Conservation (phyloP, 2,329 filamentous ascomycete genomes). For the Penicillium sp. region DNA sequence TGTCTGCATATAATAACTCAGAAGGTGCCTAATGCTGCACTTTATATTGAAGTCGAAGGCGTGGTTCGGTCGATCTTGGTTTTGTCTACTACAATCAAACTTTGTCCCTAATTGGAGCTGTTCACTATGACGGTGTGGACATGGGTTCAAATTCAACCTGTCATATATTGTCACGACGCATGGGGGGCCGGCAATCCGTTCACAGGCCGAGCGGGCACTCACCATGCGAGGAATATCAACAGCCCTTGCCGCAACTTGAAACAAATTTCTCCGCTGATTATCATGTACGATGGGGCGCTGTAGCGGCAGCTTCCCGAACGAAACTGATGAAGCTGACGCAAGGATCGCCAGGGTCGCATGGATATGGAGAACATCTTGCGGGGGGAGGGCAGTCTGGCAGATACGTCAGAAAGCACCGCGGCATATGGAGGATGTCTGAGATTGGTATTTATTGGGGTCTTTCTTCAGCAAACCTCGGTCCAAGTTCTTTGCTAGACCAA, state of each 20-base stretch:
- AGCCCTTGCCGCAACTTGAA: conserved; percentile 45
- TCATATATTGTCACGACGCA: conserved; percentile 7
- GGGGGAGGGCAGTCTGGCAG: too few relatives aligned
- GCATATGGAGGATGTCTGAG: too few relatives aligned
- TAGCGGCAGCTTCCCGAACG: conserved; percentile 12
- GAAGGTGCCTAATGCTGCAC: too few relatives aligned
- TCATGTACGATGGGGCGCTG: conserved; percentile 34
- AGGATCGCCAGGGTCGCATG: conserved; percentile 19
- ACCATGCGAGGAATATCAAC: conserved; percentile 40
- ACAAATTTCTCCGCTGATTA: conserved; percentile 31
- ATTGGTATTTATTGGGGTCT: too few relatives aligned
- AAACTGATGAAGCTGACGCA: conserved; percentile 26
- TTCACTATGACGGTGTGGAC: conserved; percentile 22
- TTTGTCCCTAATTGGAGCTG: too few relatives aligned
- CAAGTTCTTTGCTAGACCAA: too few relatives aligned
- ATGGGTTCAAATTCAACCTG: conserved; percentile 33
- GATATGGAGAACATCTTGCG: not conserved
- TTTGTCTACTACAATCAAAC: too few relatives aligned
- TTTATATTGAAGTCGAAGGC: too few relatives aligned
- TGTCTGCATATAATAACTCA: too few relatives aligned
- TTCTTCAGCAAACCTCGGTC: too few relatives aligned
- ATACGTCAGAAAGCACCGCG: too few relatives aligned
- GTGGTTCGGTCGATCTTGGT: too few relatives aligned
- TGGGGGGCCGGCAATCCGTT: not conserved
- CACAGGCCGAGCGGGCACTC: not conserved